Evolutionary conservation across 768 basidiomycete species (phyloP).

Genomic region (Termitomyces sp.): DNA sequence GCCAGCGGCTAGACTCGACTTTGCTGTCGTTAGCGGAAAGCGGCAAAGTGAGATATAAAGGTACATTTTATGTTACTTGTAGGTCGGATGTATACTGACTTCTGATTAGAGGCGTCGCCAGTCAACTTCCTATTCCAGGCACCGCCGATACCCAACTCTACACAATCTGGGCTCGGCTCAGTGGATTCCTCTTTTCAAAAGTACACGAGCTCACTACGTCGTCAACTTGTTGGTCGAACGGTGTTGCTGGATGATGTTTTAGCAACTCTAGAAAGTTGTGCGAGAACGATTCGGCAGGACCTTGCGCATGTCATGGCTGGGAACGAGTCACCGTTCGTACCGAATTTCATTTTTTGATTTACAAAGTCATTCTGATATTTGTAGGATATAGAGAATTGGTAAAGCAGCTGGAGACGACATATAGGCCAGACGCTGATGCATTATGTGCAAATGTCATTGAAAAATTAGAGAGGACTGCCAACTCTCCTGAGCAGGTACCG

Average conservation of each 20-base stretch:
- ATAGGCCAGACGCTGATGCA: constrained; percentile 48
- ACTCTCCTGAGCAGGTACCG: constrained; percentile 22
- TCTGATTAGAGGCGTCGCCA: constrained; percentile 45
- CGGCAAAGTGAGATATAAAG: constrained; percentile 23
- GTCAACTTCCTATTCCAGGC: constrained; percentile 54
- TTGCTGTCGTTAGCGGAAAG: constrained; percentile 28
- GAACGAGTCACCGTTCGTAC: constrained; percentile 40
- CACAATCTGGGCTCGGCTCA: constrained; percentile 32
- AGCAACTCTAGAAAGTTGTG: constrained; percentile 54
- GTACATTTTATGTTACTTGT: constrained; percentile 7
- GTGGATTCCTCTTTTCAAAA: constrained; percentile 50
- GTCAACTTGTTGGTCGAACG: constrained; percentile 65
- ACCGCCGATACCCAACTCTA: constrained; percentile 42
- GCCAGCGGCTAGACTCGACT: constrained; percentile 34
- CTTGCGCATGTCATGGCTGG: constrained; percentile 40
- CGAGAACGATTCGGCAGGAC: constrained; percentile 56
- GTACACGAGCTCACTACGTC: constrained; percentile 57
- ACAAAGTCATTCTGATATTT: background rate
- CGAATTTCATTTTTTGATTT: background rate
- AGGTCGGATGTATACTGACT: background rate
- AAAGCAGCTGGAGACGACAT: constrained; percentile 37
- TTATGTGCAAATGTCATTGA: constrained; percentile 39
- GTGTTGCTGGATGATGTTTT: constrained; percentile 57
- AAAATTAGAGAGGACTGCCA: constrained; percentile 34
- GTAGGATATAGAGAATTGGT: constrained; percentile 32